These are phyloP conservation scores for Rhizoclosmatium globosum DNA, from an alignment of 192 early-diverging fungal genomes.

Conservation along the genomic window DNA sequence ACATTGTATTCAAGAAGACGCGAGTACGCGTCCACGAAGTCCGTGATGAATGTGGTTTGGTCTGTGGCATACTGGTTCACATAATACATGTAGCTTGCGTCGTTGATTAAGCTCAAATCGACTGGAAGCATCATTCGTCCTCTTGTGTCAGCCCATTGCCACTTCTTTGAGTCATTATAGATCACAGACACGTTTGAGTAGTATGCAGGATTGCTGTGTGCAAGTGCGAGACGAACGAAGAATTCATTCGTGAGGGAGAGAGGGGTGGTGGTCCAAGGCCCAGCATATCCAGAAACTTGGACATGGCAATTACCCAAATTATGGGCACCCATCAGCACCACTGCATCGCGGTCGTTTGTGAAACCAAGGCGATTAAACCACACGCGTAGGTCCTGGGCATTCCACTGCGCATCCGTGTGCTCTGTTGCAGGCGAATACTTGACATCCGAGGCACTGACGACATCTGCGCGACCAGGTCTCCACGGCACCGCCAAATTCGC, in stretches of 20 bases:
- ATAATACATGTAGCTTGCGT: slow-evolving; percentile 13
- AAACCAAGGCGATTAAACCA: slow-evolving; percentile 41
- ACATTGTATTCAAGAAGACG: slow-evolving; percentile 12
- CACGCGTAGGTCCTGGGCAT: neutral
- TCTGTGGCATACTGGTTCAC: slow-evolving; percentile 34
- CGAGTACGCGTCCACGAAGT: slow-evolving; percentile 22
- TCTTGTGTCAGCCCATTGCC: slow-evolving; percentile 1
- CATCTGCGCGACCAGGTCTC: slow-evolving; percentile 8
- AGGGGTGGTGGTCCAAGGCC: slow-evolving; percentile 54
- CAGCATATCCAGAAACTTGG: slow-evolving; percentile 72
- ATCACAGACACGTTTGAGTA: slow-evolving; percentile 12
- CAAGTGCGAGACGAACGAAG: slow-evolving; percentile 32
- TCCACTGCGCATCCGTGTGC: neutral
- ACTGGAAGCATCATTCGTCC: slow-evolving; percentile 9
- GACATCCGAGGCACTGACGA: neutral
- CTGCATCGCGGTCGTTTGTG: slow-evolving; percentile 74
- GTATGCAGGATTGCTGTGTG: slow-evolving; percentile 23
- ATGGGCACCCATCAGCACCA: slow-evolving; percentile 77
- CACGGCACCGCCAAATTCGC: neutral
- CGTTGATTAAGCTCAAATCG: slow-evolving; percentile 22
- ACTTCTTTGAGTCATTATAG: neutral
- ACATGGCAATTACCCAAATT: slow-evolving; percentile 67
- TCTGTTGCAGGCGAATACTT: neutral
- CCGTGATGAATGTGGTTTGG: slow-evolving; percentile 23
- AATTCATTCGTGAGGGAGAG: slow-evolving; percentile 50